Percentiles rank a stretch among this genome's conserved stretches.
Evolutionary conservation across 495 filamentous ascomycete species (phyloP).

Genomic region (Stereocaulon alpinum): DNA sequence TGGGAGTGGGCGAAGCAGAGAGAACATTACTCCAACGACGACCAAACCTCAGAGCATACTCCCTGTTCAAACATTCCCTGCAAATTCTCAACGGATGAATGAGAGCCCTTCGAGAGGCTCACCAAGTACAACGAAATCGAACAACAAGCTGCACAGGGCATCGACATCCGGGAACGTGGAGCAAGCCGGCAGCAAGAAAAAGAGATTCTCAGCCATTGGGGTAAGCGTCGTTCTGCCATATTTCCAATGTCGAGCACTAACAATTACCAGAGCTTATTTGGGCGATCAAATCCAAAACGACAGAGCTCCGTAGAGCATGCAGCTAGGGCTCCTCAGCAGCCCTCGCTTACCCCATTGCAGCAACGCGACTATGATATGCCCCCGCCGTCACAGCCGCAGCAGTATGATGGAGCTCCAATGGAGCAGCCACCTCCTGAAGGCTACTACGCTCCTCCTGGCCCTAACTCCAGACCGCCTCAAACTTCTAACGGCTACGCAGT

Average conservation of each 20-base stretch:
- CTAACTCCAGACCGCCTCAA: slow-evolving; percentile 5
- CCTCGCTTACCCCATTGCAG: slow-evolving; percentile 5
- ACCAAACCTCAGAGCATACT: not conserved
- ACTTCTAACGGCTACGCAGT: not conserved
- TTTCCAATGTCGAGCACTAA: slow-evolving; percentile 7
- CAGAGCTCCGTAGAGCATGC: slow-evolving; percentile 7
- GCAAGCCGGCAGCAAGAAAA: slow-evolving; percentile 33
- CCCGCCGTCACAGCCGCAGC: slow-evolving; percentile 2
- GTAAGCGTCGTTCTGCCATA: slow-evolving; percentile 8
- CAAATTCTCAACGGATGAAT: slow-evolving; percentile 14
- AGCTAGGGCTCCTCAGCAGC: not conserved
- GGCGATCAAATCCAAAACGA: slow-evolving; percentile 19
- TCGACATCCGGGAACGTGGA: slow-evolving; percentile 25
- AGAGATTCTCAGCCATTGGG: slow-evolving; percentile 36
- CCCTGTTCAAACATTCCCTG: not conserved
- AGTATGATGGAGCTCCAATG: not conserved
- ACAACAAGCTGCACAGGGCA: slow-evolving; percentile 22
- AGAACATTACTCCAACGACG: slow-evolving; percentile 1
- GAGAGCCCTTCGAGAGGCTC: slow-evolving; percentile 19
- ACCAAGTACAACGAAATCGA: slow-evolving; percentile 13
- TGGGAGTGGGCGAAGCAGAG: slow-evolving; percentile 7
- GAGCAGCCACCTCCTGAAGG: slow-evolving; percentile 23
- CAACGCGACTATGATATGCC: not conserved
- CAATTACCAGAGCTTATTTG: slow-evolving; percentile 18
- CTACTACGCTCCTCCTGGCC: slow-evolving; percentile 26